Evolutionary conservation across 2,329 filamentous ascomycete species (phyloP).

Genomic region (Trichoderma sp.): DNA sequence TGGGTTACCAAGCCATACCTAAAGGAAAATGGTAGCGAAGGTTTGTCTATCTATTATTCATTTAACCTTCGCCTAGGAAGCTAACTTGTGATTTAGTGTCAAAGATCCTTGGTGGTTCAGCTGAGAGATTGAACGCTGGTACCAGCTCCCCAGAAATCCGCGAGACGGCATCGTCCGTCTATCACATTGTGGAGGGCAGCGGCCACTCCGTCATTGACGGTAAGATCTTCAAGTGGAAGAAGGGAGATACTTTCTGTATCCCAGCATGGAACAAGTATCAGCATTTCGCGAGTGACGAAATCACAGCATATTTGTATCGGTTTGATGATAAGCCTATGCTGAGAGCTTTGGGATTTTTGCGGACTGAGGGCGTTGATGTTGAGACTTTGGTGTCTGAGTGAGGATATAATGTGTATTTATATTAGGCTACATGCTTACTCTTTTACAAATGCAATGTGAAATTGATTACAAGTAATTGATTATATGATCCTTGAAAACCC

Average conservation of each 20-base stretch:
- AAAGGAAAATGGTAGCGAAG: conserved; percentile 31
- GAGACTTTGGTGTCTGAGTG: conserved; percentile 35
- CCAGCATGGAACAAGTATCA: conserved; percentile 52
- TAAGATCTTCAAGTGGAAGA: conserved; percentile 42
- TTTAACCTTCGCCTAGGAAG: background rate
- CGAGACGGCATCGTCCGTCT: conserved; percentile 53
- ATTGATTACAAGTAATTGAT: too few species aligned
- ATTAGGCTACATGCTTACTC: background rate
- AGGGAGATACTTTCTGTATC: conserved; percentile 54
- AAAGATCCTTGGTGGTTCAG: conserved; percentile 46
- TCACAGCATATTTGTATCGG: conserved; percentile 49
- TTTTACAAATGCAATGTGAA: background rate
- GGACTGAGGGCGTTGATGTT: conserved; percentile 38
- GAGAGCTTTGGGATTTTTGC: conserved; percentile 49
- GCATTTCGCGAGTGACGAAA: conserved; percentile 40
- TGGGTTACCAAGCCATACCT: conserved; percentile 35
- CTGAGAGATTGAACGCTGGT: conserved; percentile 43
- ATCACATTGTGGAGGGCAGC: conserved; percentile 50
- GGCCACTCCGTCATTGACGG: conserved; percentile 43
- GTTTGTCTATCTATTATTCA: conserved; percentile 23
- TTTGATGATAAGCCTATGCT: conserved; percentile 58
- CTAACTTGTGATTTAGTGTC: conserved; percentile 22
- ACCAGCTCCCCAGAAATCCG: conserved; percentile 37
- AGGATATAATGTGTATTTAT: background rate
- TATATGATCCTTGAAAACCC: rapidly evolving